A percentile compares a stretch with the other conserved stretches of the same genome.
phyloP scores from a whole-genome alignment of 2,329 filamentous ascomycete genomes.

The Lachnellula cervina region DNA sequence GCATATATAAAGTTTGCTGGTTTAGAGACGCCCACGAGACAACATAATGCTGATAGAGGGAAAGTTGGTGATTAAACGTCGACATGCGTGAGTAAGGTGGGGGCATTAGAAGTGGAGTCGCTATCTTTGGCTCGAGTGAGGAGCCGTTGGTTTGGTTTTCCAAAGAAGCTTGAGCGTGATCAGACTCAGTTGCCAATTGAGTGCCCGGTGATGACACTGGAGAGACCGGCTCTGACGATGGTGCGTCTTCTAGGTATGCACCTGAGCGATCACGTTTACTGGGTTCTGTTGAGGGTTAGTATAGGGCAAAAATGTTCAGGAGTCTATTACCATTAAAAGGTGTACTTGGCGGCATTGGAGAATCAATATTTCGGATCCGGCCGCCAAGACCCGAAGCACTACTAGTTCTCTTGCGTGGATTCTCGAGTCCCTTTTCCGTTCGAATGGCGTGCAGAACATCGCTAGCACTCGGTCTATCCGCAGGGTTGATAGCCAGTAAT shows the following conservation, averaged over 20 bases:
- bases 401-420: slow-evolving; percentile 22
- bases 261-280: slow-evolving; percentile 23
- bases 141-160: not conserved
- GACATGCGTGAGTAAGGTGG: slow-evolving; percentile 33
- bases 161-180: slow-evolving; percentile 3
- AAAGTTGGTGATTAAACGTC: slow-evolving; percentile 25
- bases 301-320: not conserved
- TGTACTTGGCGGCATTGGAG: slow-evolving; percentile 25
- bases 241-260: slow-evolving; percentile 29
- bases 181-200: slow-evolving; percentile 19
- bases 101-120: slow-evolving; percentile 38
- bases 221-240: slow-evolving; percentile 15
- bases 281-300: slow-evolving; percentile 18
- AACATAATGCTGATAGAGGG: slow-evolving; percentile 33
- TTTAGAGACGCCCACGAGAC: slow-evolving; percentile 30
- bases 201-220: slow-evolving; percentile 15
- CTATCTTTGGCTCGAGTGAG: slow-evolving; percentile 6
- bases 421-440: slow-evolving; percentile 30
- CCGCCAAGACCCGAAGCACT: slow-evolving; percentile 23
- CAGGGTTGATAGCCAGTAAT: slow-evolving; percentile 72
- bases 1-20: slow-evolving; percentile 32
- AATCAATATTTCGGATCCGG: slow-evolving; percentile 30
- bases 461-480: slow-evolving; percentile 73
- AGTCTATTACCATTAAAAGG: slow-evolving; percentile 24
- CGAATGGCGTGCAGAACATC: slow-evolving; percentile 60